Evolutionary conservation across 108 stramenopile species (phyloP).

Genomic region (Pseudonitzschia delicatissima): DNA sequence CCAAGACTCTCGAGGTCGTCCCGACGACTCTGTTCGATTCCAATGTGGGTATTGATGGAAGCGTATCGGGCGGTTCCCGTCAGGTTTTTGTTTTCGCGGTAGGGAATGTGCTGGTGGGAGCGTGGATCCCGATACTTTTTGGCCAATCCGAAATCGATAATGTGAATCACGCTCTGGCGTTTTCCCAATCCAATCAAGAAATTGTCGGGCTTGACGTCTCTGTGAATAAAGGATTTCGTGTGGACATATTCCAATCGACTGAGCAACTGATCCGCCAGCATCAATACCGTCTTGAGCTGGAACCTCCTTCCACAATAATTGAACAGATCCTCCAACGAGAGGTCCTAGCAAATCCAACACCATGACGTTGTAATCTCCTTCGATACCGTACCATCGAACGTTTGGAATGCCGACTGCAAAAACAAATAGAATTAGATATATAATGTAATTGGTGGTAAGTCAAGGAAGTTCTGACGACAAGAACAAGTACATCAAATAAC

Average conservation of each 20-base stretch:
- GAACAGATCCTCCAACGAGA: constrained; percentile 98
- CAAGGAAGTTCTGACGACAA: not conserved
- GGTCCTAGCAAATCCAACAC: constrained; percentile 98
- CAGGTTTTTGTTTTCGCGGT: constrained; percentile 99
- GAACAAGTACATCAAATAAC: not conserved
- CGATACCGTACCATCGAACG: constrained; percentile 99
- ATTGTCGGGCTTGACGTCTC: constrained; percentile 99
- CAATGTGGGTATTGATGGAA: constrained; percentile 98
- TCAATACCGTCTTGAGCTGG: constrained; percentile 94
- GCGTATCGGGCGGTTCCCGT: constrained; percentile 99
- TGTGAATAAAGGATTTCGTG: constrained; percentile 99
- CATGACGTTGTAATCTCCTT: constrained; percentile 99
- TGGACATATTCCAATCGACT: constrained; percentile 98
- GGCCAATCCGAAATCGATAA: constrained; percentile 99
- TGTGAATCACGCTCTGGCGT: constrained; percentile 95
- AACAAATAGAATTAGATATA: not conserved
- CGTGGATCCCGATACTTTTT: constrained; percentile 99
- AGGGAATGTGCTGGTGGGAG: constrained; percentile 99
- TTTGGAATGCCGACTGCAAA: constrained; percentile 93
- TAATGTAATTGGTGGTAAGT: not conserved
- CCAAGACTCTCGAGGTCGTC: constrained; percentile 99
- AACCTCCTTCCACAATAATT: constrained; percentile 98
- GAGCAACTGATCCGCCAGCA: constrained; percentile 98
- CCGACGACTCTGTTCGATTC: constrained; percentile 95
- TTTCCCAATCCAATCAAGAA: constrained; percentile 99